Percentiles rank a stretch among this genome's conserved stretches.
Conservation (phyloP, 2,329 filamentous ascomycete genomes). For the Colletotrichum tanaceti region DNA sequence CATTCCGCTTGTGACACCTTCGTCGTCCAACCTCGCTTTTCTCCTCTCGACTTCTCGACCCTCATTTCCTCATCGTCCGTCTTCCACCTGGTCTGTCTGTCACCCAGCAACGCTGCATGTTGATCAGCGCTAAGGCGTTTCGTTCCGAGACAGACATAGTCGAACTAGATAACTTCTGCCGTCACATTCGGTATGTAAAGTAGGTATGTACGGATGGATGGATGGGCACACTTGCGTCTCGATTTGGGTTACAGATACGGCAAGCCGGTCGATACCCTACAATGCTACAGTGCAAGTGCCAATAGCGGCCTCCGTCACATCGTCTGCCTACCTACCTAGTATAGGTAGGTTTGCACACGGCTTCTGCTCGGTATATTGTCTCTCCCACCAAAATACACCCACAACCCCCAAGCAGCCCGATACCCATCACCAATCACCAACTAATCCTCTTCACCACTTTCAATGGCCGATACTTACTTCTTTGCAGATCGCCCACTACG, state of each 20-base stretch:
- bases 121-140: constrained; percentile 5
- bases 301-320: constrained; percentile 10
- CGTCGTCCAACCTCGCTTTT: constrained; percentile 15
- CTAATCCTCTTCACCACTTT: not conserved
- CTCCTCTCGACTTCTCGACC: not conserved
- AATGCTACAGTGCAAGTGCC: constrained; percentile 3
- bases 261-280: constrained; percentile 26
- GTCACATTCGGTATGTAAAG: too few relatives aligned
- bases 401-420: constrained; percentile 14
- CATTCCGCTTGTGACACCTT: constrained; percentile 9
- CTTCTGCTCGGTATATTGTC: not conserved
- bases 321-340: too few relatives aligned
- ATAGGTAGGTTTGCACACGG: constrained; percentile 7
- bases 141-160: not conserved
- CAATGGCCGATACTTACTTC: too few relatives aligned
- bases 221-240: not conserved
- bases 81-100: not conserved
- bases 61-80: not conserved
- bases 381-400: constrained; percentile 20
- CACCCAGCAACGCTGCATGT: not conserved
- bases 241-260: constrained; percentile 4
- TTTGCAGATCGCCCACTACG: constrained; percentile 2
- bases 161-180: not conserved
- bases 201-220: too few relatives aligned
- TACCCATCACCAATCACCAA: constrained; percentile 21